Evolutionary conservation across 2,329 filamentous ascomycete species (phyloP).

Genomic region (Shiraia sp.): DNA sequence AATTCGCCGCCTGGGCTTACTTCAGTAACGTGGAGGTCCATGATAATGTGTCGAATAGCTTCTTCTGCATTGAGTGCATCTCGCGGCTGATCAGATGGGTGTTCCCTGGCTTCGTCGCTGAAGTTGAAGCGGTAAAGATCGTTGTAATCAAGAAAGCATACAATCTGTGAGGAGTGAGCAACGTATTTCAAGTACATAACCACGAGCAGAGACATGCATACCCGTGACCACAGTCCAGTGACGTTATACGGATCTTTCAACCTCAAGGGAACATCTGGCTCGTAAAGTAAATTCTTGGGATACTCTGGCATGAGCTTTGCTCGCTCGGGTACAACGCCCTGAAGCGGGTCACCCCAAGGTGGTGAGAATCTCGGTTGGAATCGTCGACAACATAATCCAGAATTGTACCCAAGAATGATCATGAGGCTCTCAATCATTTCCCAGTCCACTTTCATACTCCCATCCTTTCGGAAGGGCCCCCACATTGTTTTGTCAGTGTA

Average conservation of each 20-base stretch:
- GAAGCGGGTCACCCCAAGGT: slow-evolving; percentile 35
- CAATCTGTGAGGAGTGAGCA: slow-evolving; percentile 39
- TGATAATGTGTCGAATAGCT: slow-evolving; percentile 70
- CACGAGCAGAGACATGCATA: slow-evolving; percentile 39
- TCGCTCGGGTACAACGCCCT: slow-evolving; percentile 27
- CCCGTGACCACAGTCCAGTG: slow-evolving; percentile 71
- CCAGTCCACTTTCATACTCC: slow-evolving; percentile 69
- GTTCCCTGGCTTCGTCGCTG: slow-evolving; percentile 41
- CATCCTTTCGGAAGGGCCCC: slow-evolving; percentile 73
- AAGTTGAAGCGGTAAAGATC: slow-evolving; percentile 78
- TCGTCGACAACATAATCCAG: slow-evolving; percentile 28
- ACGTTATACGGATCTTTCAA: slow-evolving; percentile 71
- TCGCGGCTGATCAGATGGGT: slow-evolving; percentile 46
- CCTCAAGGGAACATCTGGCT: slow-evolving; percentile 52
- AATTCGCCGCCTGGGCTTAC: slow-evolving; percentile 63
- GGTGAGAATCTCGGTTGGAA: slow-evolving; percentile 28
- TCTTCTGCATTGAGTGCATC: slow-evolving; percentile 65
- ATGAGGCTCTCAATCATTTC: slow-evolving; percentile 78
- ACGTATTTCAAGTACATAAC: neutral
- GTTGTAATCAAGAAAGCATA: slow-evolving; percentile 49
- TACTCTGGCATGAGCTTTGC: slow-evolving; percentile 9
- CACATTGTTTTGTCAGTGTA: slow-evolving; percentile 66
- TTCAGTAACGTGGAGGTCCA: slow-evolving; percentile 65
- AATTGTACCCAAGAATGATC: slow-evolving; percentile 68
- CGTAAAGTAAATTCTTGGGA: slow-evolving; percentile 18